Evolutionary conservation across 176 grass and related monocot species (phyloP).

Genomic region (Triticum timopheevii): DNA sequence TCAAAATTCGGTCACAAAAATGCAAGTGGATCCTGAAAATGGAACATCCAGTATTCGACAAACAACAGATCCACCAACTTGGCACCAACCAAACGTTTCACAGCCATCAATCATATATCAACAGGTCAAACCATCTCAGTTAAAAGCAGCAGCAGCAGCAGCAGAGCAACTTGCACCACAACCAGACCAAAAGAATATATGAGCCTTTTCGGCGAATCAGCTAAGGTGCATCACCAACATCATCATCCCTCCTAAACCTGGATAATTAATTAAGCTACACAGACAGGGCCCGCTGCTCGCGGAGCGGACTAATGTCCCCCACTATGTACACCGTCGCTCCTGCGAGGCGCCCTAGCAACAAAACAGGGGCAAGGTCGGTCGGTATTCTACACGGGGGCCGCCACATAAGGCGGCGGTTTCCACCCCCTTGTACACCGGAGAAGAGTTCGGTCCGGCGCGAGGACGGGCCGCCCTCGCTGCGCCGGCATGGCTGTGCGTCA

Average conservation of each 20-base stretch:
- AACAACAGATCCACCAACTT: background rate
- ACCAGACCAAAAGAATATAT: slow-evolving; percentile 26
- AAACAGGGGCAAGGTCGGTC: slow-evolving; percentile 13
- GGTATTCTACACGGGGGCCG: slow-evolving; percentile 21
- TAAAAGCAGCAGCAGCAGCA: background rate
- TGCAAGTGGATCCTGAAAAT: too few species aligned
- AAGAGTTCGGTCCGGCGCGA: background rate
- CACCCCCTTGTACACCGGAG: slow-evolving; percentile 23
- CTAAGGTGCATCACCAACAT: background rate
- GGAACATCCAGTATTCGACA: too few species aligned
- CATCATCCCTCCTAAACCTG: slow-evolving; percentile 17
- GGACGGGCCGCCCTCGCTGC: background rate
- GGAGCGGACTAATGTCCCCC: slow-evolving; percentile 33
- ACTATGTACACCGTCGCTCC: slow-evolving; percentile 44
- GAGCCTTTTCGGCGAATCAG: background rate
- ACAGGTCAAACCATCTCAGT: background rate
- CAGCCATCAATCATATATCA: background rate
- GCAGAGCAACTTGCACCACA: slow-evolving; percentile 7
- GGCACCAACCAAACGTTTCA: background rate
- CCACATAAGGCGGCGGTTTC: background rate
- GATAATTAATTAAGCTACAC: slow-evolving; percentile 23
- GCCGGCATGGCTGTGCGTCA: slow-evolving; percentile 39
- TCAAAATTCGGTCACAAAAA: too few species aligned
- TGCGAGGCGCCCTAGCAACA: slow-evolving; percentile 8
- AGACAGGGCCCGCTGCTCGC: background rate